Percentiles rank a stretch among this genome's conserved stretches.
Evolutionary conservation across 2,329 filamentous ascomycete species (phyloP).

Genomic region (Penicillium aurantiogriseum): DNA sequence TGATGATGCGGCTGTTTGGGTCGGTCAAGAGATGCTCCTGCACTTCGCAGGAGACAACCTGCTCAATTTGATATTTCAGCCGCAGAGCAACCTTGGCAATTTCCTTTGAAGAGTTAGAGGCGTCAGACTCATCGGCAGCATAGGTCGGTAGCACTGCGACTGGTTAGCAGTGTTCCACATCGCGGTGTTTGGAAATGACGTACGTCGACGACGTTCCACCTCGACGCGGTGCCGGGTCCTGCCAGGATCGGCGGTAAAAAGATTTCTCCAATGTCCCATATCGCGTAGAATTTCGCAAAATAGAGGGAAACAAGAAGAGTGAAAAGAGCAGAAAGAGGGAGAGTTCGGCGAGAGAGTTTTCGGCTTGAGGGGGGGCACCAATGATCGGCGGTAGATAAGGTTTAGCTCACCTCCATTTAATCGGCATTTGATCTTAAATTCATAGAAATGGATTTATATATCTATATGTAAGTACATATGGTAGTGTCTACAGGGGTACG

Average conservation of each 20-base stretch:
- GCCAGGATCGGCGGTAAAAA: slow-evolving; percentile 32
- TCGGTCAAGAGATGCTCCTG: slow-evolving; percentile 71
- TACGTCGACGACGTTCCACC: slow-evolving; percentile 44
- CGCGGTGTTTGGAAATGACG: slow-evolving; percentile 23
- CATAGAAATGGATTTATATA: background rate
- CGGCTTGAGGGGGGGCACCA: background rate
- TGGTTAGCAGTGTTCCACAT: slow-evolving; percentile 13
- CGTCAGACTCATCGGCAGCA: slow-evolving; percentile 45
- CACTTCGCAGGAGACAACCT: slow-evolving; percentile 86
- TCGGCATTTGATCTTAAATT: background rate
- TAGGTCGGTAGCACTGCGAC: slow-evolving; percentile 46
- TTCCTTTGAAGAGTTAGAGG: slow-evolving; percentile 70
- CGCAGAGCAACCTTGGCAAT: slow-evolving; percentile 89
- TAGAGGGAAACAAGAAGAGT: background rate
- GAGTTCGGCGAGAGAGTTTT: background rate
- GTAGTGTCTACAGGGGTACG: background rate
- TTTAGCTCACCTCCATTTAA: slow-evolving; percentile 4
- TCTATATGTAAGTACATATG: background rate
- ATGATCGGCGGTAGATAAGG: slow-evolving; percentile 11
- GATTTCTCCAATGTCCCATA: slow-evolving; percentile 42
- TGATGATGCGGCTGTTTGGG: slow-evolving; percentile 84
- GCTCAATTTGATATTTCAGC: slow-evolving; percentile 85
- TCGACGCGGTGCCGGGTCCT: slow-evolving; percentile 33
- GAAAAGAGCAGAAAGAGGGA: background rate
- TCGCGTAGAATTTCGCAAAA: background rate